These are phyloP conservation scores for Stenogyne calaminthoides DNA, from an alignment of 305 asterid genomes.

Conservation along the genomic window DNA sequence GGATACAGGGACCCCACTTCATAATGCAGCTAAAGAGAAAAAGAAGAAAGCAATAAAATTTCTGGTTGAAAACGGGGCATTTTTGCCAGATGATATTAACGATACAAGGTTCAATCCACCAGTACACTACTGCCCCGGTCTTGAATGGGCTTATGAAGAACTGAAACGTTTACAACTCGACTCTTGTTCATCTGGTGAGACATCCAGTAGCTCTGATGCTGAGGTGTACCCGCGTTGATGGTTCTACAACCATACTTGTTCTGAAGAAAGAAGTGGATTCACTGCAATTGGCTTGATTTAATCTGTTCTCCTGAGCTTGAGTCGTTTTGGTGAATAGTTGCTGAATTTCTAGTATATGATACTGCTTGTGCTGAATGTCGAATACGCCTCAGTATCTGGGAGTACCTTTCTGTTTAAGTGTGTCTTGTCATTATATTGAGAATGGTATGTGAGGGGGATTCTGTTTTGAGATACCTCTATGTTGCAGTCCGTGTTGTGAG, in stretches of 20 bases:
- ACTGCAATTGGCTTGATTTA: not conserved
- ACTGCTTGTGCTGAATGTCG: not conserved
- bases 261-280: not conserved
- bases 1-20: slow-evolving; percentile 93
- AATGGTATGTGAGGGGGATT: not conserved
- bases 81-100: slow-evolving; percentile 78
- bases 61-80: slow-evolving; percentile 86
- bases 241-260: not conserved
- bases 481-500: not conserved
- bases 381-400: not conserved
- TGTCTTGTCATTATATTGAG: slow-evolving; percentile 1
- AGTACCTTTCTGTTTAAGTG: not conserved
- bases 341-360: not conserved
- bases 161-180: slow-evolving; percentile 67
- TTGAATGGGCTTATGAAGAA: slow-evolving; percentile 96
- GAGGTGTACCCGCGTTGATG: slow-evolving; percentile 31
- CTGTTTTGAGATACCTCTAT: slow-evolving; percentile 8
- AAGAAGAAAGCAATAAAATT: slow-evolving; percentile 78
- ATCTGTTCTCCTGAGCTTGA: not conserved
- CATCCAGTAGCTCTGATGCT: slow-evolving; percentile 72
- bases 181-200: slow-evolving; percentile 67
- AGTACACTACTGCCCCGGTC: slow-evolving; percentile 91
- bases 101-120: slow-evolving; percentile 98
- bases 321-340: not conserved
- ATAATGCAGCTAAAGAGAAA: slow-evolving; percentile 90